phyloP scores from a whole-genome alignment of 2,329 filamentous ascomycete species.

The Lojkania enalia region DNA sequence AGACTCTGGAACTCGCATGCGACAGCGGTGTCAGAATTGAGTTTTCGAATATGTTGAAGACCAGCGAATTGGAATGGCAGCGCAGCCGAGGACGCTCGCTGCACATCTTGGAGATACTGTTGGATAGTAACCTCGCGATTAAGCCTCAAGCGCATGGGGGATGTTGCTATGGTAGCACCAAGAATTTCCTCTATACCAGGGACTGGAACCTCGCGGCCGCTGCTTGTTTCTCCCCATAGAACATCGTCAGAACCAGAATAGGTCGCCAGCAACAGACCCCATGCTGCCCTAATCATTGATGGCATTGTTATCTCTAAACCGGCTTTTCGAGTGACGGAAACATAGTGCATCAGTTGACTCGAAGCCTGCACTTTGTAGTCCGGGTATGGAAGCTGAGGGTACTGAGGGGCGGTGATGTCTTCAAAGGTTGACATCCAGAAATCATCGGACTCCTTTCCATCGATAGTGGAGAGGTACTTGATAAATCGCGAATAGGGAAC shows the following conservation, averaged over 20 bases:
- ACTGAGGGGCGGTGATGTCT: slow-evolving; percentile 32
- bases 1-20: slow-evolving; percentile 54
- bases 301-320: slow-evolving; percentile 39
- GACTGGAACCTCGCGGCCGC: slow-evolving; percentile 41
- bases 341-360: slow-evolving; percentile 24
- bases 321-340: slow-evolving; percentile 21
- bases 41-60: slow-evolving; percentile 51
- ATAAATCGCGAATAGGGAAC: slow-evolving; percentile 39
- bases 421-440: slow-evolving; percentile 37
- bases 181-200: slow-evolving; percentile 44
- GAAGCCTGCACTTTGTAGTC: slow-evolving; percentile 38
- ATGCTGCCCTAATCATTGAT: slow-evolving; percentile 49
- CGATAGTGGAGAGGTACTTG: slow-evolving; percentile 31
- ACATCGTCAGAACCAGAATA: slow-evolving; percentile 54
- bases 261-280: slow-evolving; percentile 51
- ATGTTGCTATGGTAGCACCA: slow-evolving; percentile 47
- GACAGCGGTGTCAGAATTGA: slow-evolving; percentile 44
- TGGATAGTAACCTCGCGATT: slow-evolving; percentile 31
- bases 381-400: slow-evolving; percentile 35
- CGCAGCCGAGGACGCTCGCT: slow-evolving; percentile 30
- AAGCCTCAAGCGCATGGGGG: slow-evolving; percentile 48
- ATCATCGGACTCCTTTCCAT: slow-evolving; percentile 29
- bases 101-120: slow-evolving; percentile 34
- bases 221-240: slow-evolving; percentile 51
- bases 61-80: slow-evolving; percentile 46